Percentiles rank a stretch among this genome's conserved stretches.
phyloP scores from a whole-genome alignment of 163 green algal genomes.

The Botryococcus braunii region DNA sequence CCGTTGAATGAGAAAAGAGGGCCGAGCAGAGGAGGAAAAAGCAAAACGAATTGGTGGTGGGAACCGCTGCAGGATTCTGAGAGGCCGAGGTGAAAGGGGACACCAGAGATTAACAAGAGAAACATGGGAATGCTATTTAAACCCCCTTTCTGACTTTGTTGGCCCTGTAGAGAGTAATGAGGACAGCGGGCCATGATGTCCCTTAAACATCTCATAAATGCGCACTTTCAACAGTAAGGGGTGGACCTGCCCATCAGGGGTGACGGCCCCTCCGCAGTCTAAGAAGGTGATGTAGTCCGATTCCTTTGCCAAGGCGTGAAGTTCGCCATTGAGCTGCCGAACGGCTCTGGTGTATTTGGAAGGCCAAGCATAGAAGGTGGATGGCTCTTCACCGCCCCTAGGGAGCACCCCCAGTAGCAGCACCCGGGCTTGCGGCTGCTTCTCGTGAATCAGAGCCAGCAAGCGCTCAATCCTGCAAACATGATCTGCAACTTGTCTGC shows the following conservation, averaged over 20 bases:
- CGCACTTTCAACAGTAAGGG: too few relatives aligned
- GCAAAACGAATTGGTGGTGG: too few relatives aligned
- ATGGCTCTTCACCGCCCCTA: constrained; percentile 7
- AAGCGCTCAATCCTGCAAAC: constrained; percentile 16
- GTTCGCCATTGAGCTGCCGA: neutral
- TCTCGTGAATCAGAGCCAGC: constrained; percentile 9
- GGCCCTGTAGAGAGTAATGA: too few relatives aligned
- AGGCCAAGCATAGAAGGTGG: constrained; percentile 14
- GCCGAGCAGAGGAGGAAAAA: too few relatives aligned
- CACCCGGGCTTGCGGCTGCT: constrained; percentile 19
- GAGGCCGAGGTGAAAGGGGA: too few relatives aligned
- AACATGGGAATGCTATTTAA: too few relatives aligned
- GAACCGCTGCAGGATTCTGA: too few relatives aligned
- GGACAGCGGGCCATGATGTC: too few relatives aligned
- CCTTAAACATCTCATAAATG: too few relatives aligned
- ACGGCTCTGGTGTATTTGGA: constrained; percentile 13
- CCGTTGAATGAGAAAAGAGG: too few relatives aligned
- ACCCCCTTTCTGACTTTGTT: too few relatives aligned
- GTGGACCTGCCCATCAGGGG: constrained; percentile 11
- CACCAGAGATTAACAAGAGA: too few relatives aligned
- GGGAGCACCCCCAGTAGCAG: constrained; percentile 28
- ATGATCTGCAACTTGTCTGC: neutral
- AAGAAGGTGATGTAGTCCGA: constrained; percentile 14
- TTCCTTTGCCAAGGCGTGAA: constrained; percentile 1
- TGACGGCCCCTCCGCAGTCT: constrained; percentile 17